Conservation (phyloP, 2,329 filamentous ascomycete species). For the Fusarium papillatum region DNA sequence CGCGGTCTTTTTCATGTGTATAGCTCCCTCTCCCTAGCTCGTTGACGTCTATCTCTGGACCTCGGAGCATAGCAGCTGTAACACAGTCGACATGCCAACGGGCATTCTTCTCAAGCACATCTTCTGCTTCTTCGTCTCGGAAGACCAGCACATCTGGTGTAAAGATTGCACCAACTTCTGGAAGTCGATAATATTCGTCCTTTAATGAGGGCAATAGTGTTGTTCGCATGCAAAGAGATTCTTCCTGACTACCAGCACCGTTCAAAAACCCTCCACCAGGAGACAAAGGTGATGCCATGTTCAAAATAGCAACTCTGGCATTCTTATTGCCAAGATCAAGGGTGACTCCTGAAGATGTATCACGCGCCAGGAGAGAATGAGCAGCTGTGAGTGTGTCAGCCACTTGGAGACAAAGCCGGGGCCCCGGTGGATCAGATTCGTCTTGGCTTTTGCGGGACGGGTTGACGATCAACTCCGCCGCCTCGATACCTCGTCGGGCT, state of each 20-base stretch:
- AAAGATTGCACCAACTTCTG: constrained; percentile 68
- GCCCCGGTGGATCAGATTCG: constrained; percentile 9
- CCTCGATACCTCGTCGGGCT: constrained; percentile 67
- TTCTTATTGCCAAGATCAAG: constrained; percentile 22
- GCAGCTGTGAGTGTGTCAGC: constrained; percentile 69
- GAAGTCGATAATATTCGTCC: constrained; percentile 71
- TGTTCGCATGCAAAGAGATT: constrained; percentile 71
- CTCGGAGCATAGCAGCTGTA: constrained; percentile 69
- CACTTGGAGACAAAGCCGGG: constrained; percentile 59
- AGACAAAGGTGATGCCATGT: constrained; percentile 73
- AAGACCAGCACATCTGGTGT: constrained; percentile 73
- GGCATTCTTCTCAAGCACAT: constrained; percentile 58
- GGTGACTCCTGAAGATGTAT: background rate
- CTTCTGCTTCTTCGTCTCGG: constrained; percentile 49
- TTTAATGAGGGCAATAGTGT: constrained; percentile 70
- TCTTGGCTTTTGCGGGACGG: constrained; percentile 31
- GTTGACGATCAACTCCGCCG: constrained; percentile 61
- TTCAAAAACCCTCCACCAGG: constrained; percentile 73
- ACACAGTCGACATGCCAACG: constrained; percentile 72
- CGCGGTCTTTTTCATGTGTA: constrained; percentile 62
- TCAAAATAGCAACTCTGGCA: constrained; percentile 65
- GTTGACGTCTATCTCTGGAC: constrained; percentile 64
- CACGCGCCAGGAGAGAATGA: constrained; percentile 20
- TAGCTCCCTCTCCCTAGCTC: constrained; percentile 51
- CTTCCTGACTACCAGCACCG: constrained; percentile 72